These are phyloP conservation scores for Globisporangium echinulatum DNA, from an alignment of 352 stramenopile genomes.

Conservation along the genomic window DNA sequence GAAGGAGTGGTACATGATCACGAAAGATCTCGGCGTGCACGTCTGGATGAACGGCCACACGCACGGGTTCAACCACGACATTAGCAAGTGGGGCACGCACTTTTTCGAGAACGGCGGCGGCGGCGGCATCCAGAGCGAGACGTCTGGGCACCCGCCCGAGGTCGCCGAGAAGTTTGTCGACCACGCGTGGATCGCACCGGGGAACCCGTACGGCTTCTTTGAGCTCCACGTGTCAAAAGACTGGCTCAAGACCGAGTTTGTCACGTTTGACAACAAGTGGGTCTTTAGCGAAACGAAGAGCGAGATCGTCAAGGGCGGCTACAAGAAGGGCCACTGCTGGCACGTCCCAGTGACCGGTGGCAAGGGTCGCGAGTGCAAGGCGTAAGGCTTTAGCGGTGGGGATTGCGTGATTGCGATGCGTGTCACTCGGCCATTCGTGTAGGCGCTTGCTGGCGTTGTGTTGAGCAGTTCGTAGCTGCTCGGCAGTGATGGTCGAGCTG, in stretches of 20 bases:
- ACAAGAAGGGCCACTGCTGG: slow-evolving; percentile 82
- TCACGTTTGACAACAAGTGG: slow-evolving; percentile 79
- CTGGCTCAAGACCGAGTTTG: slow-evolving; percentile 79
- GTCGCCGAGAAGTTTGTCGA: slow-evolving; percentile 75
- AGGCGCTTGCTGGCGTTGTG: too few species aligned
- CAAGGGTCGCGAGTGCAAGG: slow-evolving; percentile 55
- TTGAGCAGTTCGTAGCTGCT: too few species aligned
- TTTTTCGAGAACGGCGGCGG: slow-evolving; percentile 87
- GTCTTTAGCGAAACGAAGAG: slow-evolving; percentile 71
- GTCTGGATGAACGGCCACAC: slow-evolving; percentile 83
- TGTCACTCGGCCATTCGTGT: too few species aligned
- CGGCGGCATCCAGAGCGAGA: slow-evolving; percentile 81
- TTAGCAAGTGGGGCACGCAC: slow-evolving; percentile 79
- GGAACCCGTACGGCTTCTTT: slow-evolving; percentile 83
- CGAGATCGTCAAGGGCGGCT: slow-evolving; percentile 71
- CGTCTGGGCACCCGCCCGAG: slow-evolving; percentile 63
- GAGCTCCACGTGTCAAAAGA: slow-evolving; percentile 82
- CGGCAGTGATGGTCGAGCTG: too few species aligned
- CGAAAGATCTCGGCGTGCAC: slow-evolving; percentile 71
- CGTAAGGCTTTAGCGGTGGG: background rate
- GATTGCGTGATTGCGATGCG: too few species aligned
- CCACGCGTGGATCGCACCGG: slow-evolving; percentile 69
- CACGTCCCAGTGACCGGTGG: slow-evolving; percentile 69
- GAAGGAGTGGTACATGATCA: slow-evolving; percentile 83
- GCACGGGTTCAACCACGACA: slow-evolving; percentile 86